These are phyloP conservation scores for Chlorella sp. DNA, from an alignment of 139 green algal genomes.

Conservation along the genomic window DNA sequence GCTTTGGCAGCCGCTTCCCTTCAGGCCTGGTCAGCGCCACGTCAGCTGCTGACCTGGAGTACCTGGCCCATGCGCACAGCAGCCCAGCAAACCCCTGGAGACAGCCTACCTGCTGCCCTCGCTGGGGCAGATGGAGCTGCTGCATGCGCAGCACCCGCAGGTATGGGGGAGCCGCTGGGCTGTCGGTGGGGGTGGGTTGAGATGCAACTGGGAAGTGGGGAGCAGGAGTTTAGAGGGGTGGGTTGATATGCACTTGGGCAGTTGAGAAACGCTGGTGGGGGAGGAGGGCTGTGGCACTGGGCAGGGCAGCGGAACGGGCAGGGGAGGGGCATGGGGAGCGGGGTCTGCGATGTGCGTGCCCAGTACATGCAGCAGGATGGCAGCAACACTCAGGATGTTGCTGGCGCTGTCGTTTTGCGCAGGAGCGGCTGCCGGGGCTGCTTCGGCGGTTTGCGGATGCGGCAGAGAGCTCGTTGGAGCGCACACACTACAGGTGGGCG, in stretches of 20 bases:
- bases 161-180: neutral
- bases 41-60: conserved; percentile 21
- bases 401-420: neutral
- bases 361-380: neutral
- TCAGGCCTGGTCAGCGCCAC: conserved; percentile 34
- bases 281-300: neutral
- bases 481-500: conserved; percentile 19
- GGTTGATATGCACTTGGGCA: too few species aligned
- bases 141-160: conserved; percentile 48
- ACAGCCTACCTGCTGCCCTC: conserved; percentile 41
- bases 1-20: conserved; percentile 11
- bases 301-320: neutral
- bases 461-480: conserved; percentile 18
- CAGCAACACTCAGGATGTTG: neutral
- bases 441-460: conserved; percentile 47
- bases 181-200: neutral
- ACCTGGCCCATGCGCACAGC: conserved; percentile 31
- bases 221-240: too few species aligned
- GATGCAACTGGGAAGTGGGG: too few species aligned
- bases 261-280: neutral
- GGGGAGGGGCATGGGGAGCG: neutral
- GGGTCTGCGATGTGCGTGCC: neutral
- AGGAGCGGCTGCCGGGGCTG: conserved; percentile 34
- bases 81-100: neutral
- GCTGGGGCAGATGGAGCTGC: conserved; percentile 64